These are phyloP conservation scores for Fusarium humuli DNA, from an alignment of 2,329 filamentous ascomycete genomes.

Conservation along the genomic window DNA sequence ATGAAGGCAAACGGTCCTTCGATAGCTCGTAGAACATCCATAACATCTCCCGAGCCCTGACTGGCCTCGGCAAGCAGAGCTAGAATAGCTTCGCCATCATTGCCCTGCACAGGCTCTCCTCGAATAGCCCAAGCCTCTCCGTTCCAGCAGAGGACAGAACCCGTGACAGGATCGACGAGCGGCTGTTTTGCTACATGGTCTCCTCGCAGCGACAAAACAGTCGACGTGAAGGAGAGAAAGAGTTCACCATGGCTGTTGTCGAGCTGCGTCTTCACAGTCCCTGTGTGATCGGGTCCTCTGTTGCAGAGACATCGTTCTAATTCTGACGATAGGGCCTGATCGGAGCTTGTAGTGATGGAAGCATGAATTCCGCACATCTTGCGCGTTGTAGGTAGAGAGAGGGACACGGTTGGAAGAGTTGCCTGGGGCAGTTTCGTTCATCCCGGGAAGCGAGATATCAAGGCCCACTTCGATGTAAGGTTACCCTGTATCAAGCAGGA, in stretches of 20 bases:
- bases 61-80: conserved; percentile 64
- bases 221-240: conserved; percentile 77
- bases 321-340: conserved; percentile 47
- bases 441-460: conserved; percentile 10
- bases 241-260: conserved; percentile 46
- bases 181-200: conserved; percentile 78
- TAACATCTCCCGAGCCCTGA: conserved; percentile 49
- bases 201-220: conserved; percentile 91
- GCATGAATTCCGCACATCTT: conserved; percentile 73
- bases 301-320: conserved; percentile 62
- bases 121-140: conserved; percentile 90
- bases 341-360: conserved; percentile 55
- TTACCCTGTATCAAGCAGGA: conserved; percentile 10
- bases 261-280: conserved; percentile 53
- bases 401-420: conserved; percentile 20
- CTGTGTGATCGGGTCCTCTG: conserved; percentile 70
- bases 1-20: conserved; percentile 92
- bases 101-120: conserved; percentile 70
- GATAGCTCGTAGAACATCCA: conserved; percentile 69
- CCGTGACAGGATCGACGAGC: conserved; percentile 65
- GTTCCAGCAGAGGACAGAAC: conserved; percentile 91
- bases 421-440: conserved; percentile 5
- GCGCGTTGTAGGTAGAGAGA: conserved; percentile 18
- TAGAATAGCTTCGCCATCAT: conserved; percentile 82
- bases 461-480: conserved; percentile 1